Evolutionary conservation across 1,284 basidiomycete genomes (phyloP).

Genomic region (Pisolithus thermaeus): DNA sequence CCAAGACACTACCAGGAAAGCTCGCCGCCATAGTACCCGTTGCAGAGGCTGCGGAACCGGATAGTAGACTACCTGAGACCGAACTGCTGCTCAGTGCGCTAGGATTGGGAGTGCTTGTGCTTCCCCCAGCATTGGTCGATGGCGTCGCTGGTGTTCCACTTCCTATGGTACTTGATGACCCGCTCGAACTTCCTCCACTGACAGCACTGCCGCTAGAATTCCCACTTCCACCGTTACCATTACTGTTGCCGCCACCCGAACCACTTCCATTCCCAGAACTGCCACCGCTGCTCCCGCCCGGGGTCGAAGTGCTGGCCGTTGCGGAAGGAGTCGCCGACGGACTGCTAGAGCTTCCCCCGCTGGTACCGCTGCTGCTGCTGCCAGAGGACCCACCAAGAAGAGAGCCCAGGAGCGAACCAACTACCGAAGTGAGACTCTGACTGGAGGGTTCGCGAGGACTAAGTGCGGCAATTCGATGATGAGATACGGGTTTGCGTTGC

Average conservation of each 20-base stretch:
- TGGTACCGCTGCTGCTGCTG: neutral
- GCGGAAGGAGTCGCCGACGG: neutral
- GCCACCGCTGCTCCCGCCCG: neutral
- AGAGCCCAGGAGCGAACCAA: neutral
- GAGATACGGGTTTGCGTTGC: neutral
- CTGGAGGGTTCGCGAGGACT: neutral
- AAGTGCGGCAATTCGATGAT: neutral
- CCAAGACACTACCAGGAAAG: neutral
- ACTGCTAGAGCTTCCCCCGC: neutral
- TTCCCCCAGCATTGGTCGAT: neutral
- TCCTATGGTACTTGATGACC: neutral
- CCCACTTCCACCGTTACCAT: neutral
- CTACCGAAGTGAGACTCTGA: neutral
- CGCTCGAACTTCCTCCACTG: neutral
- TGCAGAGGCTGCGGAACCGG: neutral
- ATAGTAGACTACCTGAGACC: neutral
- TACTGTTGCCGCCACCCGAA: conserved; percentile 5
- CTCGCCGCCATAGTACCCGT: neutral
- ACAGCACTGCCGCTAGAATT: neutral
- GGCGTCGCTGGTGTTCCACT: neutral
- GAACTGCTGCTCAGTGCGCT: neutral
- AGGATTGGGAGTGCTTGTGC: neutral
- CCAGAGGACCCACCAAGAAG: neutral
- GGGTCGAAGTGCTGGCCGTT: too few relatives aligned
- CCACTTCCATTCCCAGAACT: conserved; percentile 7